phyloP scores from a whole-genome alignment of 2,329 filamentous ascomycete species.

The Fusarium lyarnte region DNA sequence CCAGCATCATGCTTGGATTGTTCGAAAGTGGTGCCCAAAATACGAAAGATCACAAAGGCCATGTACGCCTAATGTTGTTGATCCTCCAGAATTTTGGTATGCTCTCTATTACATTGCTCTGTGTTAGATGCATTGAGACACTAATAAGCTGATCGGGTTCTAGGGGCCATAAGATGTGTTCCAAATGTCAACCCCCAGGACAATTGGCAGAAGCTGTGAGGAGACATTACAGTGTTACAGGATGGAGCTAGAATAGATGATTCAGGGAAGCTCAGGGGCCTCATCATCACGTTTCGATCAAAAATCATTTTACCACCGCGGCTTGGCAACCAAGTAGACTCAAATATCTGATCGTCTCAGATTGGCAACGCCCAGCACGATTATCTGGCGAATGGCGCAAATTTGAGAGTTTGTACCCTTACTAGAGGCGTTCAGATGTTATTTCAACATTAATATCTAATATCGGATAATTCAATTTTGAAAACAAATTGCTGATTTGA shows the following conservation, averaged over 20 bases:
- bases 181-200: constrained; percentile 34
- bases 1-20: constrained; percentile 39
- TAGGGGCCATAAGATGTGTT: constrained; percentile 33
- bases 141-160: background rate
- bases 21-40: constrained; percentile 37
- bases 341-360: background rate
- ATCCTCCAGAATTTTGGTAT: constrained; percentile 40
- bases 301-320: background rate
- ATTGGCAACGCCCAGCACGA: background rate
- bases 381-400: background rate
- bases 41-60: constrained; percentile 39
- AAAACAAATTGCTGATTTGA: background rate
- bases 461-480: no score
- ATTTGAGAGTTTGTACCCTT: background rate
- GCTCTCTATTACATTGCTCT: background rate
- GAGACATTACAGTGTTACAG: constrained; percentile 20
- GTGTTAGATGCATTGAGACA: background rate
- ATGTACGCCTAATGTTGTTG: constrained; percentile 37
- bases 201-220: constrained; percentile 33
- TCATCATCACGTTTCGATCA: background rate
- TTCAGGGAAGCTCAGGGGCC: background rate
- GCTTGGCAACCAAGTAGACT: background rate
- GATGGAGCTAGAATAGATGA: background rate
- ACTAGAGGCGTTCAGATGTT: background rate
- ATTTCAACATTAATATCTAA: background rate